Base-by-base conservation (phyloP, 2,329 filamentous ascomycete genomes). In the Scopulariopsis brevicaulis region DNA sequence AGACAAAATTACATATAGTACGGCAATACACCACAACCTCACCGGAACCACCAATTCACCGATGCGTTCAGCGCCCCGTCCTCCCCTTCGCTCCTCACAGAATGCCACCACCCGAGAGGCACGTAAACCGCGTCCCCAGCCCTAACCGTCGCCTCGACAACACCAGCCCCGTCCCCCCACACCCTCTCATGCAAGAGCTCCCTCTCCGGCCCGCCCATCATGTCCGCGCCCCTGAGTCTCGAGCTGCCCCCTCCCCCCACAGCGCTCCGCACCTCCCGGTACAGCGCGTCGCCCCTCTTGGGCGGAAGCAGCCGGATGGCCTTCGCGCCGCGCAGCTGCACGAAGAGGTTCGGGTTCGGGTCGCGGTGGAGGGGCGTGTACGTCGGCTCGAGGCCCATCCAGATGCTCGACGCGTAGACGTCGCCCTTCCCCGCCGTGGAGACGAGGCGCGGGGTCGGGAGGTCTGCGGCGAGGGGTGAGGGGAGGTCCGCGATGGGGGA, bases 291-390 rank as follows among this genome's bases (percentile, higher is more conserved):
- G 1, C 94, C 94, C 3, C 75, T 66, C 0, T 71, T 66, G 0
- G 91, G 90, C 4, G 77, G 73, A 59, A 93, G 77, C 14, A 96
- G 68, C n/a, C 91, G 79, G 18, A 96, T 75, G 0, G 74, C 68
- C 70, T 99, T 99, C 56, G 67, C 71, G 4, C 89, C 84, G 18
- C 82, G 83, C 14, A 97, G 70, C 70, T 99, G 94, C 53, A 89
- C 83, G 68, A 97, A 96, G 0, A 96, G 65, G 67, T 99, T 99
- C 0, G 90, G 90, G 65, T 97, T 97, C 0, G 94, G 94, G 66
- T 99, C 94, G 58, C 88, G 83, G 70, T 99, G 94, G 3, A 96
- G 75, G 3, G 94, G 91, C 0, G 94, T 96, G 64, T 90, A 91
- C 0, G 92, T 96, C 0, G 90, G 90, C 46, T 90, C 84, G 15